Evolutionary conservation across 2,329 filamentous ascomycete genomes (phyloP).

Genomic region (Aureobasidium vineae): DNA sequence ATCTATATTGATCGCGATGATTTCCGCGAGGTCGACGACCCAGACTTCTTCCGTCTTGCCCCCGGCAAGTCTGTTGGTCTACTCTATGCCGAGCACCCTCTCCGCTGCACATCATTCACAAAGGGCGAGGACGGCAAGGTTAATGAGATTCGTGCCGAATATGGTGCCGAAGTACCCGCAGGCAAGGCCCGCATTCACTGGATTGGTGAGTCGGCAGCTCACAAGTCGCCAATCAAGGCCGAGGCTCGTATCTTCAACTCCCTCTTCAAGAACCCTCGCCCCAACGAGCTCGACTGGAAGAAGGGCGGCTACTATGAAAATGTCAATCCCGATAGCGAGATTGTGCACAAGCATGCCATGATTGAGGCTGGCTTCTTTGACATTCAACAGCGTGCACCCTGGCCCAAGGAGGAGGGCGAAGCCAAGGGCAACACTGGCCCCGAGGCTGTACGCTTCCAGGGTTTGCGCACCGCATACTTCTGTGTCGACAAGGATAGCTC

Average conservation of each 20-base stretch:
- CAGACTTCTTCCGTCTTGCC: slow-evolving; percentile 75
- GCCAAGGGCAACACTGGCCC: slow-evolving; percentile 57
- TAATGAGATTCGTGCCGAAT: slow-evolving; percentile 63
- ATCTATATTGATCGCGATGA: slow-evolving; percentile 83
- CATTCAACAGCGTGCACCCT: slow-evolving; percentile 69
- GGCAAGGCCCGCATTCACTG: slow-evolving; percentile 71
- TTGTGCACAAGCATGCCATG: slow-evolving; percentile 73
- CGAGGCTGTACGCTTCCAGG: slow-evolving; percentile 84
- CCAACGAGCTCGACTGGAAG: slow-evolving; percentile 63
- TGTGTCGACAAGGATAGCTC: slow-evolving; percentile 70
- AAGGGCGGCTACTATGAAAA: slow-evolving; percentile 80
- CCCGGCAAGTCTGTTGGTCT: slow-evolving; percentile 73
- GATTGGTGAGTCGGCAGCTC: slow-evolving; percentile 69
- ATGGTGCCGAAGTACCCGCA: slow-evolving; percentile 61
- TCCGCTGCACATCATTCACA: slow-evolving; percentile 65
- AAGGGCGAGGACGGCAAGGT: slow-evolving; percentile 66
- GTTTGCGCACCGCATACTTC: slow-evolving; percentile 84
- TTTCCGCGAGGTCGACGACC: slow-evolving; percentile 69
- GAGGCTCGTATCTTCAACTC: slow-evolving; percentile 77
- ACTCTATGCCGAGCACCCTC: slow-evolving; percentile 66
- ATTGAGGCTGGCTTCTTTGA: slow-evolving; percentile 83
- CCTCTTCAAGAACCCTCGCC: slow-evolving; percentile 84
- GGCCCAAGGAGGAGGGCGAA: slow-evolving; percentile 76
- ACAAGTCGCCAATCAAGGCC: slow-evolving; percentile 59
- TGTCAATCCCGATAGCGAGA: slow-evolving; percentile 79